Percentiles rank a stretch among this genome's conserved stretches.
phyloP scores from a whole-genome alignment of 805 yeast genomes.

The Saturnispora hagleri region DNA sequence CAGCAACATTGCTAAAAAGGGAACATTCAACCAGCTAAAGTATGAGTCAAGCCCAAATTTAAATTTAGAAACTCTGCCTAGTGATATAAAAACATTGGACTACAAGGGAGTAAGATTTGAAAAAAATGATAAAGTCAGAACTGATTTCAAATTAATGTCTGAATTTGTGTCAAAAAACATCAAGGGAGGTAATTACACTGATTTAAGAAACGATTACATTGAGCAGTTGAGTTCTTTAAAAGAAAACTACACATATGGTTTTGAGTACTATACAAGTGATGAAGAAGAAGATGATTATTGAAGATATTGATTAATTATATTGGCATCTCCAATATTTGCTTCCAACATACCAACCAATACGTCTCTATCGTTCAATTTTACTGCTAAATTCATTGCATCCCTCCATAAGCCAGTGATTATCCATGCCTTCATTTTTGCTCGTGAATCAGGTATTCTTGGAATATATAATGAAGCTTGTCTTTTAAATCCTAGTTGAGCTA shows the following conservation, averaged over 20 bases:
- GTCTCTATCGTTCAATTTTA: conserved; percentile 2
- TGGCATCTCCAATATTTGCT: not conserved
- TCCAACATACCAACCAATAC: conserved; percentile 4
- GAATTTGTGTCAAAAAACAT: not conserved
- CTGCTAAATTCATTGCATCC: conserved; percentile 10
- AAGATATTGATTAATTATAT: not conserved
- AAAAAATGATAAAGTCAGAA: not conserved
- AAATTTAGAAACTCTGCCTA: conserved; percentile 20
- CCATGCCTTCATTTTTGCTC: conserved; percentile 1
- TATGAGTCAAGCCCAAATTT: not conserved
- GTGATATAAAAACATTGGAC: conserved; percentile 45
- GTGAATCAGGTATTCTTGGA: conserved; percentile 34
- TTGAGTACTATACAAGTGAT: conserved; percentile 8
- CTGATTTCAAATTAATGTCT: not conserved
- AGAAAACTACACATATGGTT: conserved; percentile 11
- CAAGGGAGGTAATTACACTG: not conserved
- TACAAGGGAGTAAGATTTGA: conserved; percentile 15
- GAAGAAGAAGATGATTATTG: conserved; percentile 8
- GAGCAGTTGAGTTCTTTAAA: conserved; percentile 7
- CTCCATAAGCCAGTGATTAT: conserved; percentile 8
- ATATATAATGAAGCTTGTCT: conserved; percentile 56
- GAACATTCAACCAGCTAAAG: not conserved
- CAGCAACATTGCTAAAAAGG: not conserved
- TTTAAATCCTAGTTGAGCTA: conserved; percentile 44
- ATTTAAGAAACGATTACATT: not conserved